Percentiles rank a stretch among this genome's conserved stretches.
These are phyloP conservation scores for Heterobasidion occidentale DNA, from an alignment of 1,284 basidiomycete genomes.

Conservation along the genomic window DNA sequence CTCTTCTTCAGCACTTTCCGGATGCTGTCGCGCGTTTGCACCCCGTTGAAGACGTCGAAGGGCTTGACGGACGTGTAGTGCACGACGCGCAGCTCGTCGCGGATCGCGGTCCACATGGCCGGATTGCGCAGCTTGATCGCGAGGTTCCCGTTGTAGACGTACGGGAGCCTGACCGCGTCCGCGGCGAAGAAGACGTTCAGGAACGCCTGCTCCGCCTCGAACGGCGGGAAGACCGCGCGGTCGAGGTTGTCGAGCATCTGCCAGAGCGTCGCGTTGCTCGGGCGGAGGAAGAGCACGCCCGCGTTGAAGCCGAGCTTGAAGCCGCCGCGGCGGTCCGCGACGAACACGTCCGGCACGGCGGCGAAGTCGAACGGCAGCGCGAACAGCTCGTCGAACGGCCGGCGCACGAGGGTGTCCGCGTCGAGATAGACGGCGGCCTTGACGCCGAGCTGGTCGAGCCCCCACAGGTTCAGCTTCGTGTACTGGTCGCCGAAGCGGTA, in stretches of 20 bases:
- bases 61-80: conserved; percentile 35
- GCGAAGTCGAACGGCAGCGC: conserved; percentile 32
- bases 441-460: conserved; percentile 24
- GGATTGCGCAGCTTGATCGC: conserved; percentile 30
- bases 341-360: conserved; percentile 27
- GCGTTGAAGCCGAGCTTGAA: conserved; percentile 34
- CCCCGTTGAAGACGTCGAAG: conserved; percentile 19
- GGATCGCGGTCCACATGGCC: conserved; percentile 26
- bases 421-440: conserved; percentile 31
- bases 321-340: conserved; percentile 20
- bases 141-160: conserved; percentile 38
- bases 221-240: conserved; percentile 21
- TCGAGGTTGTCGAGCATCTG: conserved; percentile 25
- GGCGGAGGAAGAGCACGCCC: conserved; percentile 30
- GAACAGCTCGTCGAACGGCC: conserved; percentile 39
- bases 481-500: conserved; percentile 31
- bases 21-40: conserved; percentile 14
- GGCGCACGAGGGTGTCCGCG: conserved; percentile 33
- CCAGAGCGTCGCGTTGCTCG: conserved; percentile 22
- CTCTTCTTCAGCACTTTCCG: conserved; percentile 16
- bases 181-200: conserved; percentile 36
- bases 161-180: conserved; percentile 31
- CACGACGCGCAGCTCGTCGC: conserved; percentile 26
- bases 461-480: conserved; percentile 37
- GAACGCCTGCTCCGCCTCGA: conserved; percentile 36